Evolutionary conservation across 768 basidiomycete genomes (phyloP), one percentile per base, ranked within the genome.

Genomic region (Boletellus sp.): DNA sequence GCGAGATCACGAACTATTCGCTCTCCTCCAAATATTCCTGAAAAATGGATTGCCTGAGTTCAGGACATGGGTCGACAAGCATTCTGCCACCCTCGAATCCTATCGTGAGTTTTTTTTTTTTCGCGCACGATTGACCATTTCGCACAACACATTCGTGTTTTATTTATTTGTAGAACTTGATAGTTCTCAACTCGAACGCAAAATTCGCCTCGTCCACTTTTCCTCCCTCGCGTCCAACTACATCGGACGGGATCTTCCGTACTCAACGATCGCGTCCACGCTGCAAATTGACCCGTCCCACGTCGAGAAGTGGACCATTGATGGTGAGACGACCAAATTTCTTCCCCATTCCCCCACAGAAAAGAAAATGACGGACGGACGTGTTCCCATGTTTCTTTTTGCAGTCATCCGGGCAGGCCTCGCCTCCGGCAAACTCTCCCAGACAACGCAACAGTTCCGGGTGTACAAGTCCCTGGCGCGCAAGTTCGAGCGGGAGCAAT

Each of bases 291-390:
- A 82, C 22, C 52, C 67, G 19, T 71, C 77, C 22, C 74, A 88
- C 51, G 89, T 94, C 24, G 92, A 94, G 65, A 83, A 79, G 60
- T 93, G 90, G 89, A 82, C 84, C 35, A 93, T 94, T 54, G 89
- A 93, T 69, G 84, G 90, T 91, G 61, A 52, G 74, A 55, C 12
- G 26, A 40, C 46, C 8, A 17, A 37, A 4, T 26, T 6, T 28
- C 28, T 26, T 0, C 23, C 15, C 13, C 24, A n/a, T n/a, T n/a
- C n/a, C n/a, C n/a, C n/a, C n/a, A n/a, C 28, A 10, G 11, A 28
- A 1, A 11, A 28, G 28, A 10, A 28, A 11, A 28, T 28, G 28
- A 28, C 8, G 28, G 28, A 28, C 7, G 28, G 28, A 10, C 28
- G 28, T 10, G 28, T 10, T 8, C 9, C 5, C 28, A 7, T 10